These are phyloP conservation scores for Onygena corvina DNA, from an alignment of 2,329 filamentous ascomycete genomes.

Conservation along the genomic window DNA sequence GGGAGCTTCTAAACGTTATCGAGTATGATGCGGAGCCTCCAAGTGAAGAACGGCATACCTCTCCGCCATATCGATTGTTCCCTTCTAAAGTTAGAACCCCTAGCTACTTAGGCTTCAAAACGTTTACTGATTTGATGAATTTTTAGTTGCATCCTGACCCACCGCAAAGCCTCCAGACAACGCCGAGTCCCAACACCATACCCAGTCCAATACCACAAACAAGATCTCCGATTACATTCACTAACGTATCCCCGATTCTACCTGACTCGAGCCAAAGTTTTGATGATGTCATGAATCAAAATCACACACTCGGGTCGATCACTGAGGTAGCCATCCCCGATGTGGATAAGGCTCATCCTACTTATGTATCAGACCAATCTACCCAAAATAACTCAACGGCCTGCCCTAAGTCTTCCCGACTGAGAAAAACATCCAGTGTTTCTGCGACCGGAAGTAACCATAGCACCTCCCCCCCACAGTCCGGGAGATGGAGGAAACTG, in stretches of 20 bases:
- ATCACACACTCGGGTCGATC: neutral
- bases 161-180: neutral
- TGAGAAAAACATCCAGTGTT: neutral
- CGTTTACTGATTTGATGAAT: neutral
- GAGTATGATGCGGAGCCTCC: slow-evolving; percentile 30
- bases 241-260: slow-evolving; percentile 13
- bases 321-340: slow-evolving; percentile 3
- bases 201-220: slow-evolving; percentile 7
- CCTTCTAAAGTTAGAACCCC: slow-evolving; percentile 5
- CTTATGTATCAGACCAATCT: neutral
- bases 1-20: slow-evolving; percentile 29
- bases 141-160: neutral
- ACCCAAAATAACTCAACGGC: neutral
- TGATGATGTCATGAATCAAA: slow-evolving; percentile 5
- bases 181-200: neutral
- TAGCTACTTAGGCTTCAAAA: neutral
- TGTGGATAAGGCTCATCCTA: neutral
- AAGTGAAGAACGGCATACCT: slow-evolving; percentile 30
- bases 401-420: neutral
- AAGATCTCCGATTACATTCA: slow-evolving; percentile 3
- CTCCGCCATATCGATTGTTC: slow-evolving; percentile 14
- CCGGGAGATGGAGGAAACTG: neutral
- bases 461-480: neutral
- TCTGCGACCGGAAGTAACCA: neutral
- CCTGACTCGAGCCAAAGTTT: slow-evolving; percentile 4